Evolutionary conservation across 192 early-diverging fungal genomes (phyloP).

Genomic region (Powellomyces hirtus): DNA sequence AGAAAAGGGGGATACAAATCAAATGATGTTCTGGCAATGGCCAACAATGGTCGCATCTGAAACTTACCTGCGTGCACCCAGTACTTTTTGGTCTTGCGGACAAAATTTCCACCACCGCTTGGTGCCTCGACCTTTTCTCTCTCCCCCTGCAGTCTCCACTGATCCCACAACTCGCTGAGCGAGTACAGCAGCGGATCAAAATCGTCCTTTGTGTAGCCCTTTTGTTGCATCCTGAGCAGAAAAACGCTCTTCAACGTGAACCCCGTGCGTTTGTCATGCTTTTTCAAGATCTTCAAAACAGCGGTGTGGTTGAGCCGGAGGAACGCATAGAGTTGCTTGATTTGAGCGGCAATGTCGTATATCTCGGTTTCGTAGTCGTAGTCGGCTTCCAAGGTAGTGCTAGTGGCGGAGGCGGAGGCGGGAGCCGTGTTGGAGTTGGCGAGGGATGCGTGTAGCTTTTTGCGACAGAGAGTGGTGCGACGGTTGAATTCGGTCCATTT

Average conservation of each 20-base stretch:
- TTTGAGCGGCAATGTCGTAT: not conserved
- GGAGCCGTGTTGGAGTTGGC: not conserved
- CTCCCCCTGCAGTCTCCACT: constrained; percentile 18
- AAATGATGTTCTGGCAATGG: not conserved
- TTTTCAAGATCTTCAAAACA: constrained; percentile 77
- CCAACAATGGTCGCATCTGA: no score
- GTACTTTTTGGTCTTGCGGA: constrained; percentile 81
- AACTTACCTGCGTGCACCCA: constrained; percentile 84
- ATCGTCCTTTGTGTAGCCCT: constrained; percentile 79
- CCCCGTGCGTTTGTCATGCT: constrained; percentile 91
- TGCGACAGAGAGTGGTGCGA: not conserved
- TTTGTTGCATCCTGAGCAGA: constrained; percentile 69
- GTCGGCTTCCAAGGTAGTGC: not conserved
- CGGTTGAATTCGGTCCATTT: not conserved
- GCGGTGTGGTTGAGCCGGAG: constrained; percentile 25
- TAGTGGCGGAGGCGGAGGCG: not conserved
- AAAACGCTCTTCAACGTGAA: constrained; percentile 73
- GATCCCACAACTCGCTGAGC: constrained; percentile 47
- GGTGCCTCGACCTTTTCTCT: constrained; percentile 23
- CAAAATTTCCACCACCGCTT: constrained; percentile 66
- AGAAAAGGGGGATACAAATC: not conserved
- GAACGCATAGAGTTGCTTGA: constrained; percentile 11
- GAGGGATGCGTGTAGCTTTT: not conserved
- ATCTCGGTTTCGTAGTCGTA: not conserved
- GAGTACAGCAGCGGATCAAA: constrained; percentile 76